Evolutionary conservation across 352 stramenopile species (phyloP), one percentile per base, ranked within the genome.

Genomic region (Pythium aquatile): DNA sequence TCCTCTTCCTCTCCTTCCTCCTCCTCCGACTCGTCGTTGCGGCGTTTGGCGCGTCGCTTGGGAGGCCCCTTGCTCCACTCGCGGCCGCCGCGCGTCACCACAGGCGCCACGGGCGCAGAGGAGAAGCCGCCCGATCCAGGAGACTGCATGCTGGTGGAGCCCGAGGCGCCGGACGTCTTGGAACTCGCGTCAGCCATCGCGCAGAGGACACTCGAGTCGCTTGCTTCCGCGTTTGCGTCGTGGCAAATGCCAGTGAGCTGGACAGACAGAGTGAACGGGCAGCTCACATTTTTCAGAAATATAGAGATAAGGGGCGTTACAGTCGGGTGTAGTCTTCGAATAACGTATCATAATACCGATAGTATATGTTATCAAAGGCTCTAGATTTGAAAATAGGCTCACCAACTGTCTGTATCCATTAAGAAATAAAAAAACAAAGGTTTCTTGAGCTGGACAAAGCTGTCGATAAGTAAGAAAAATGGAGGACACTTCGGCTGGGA

Each of bases 21-120:
- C 16, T 61, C 61, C 1, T 57, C 53, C 8, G 58, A 42, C 48
- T 63, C 54, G 20, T 57, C 67, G 53, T 42, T 55, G 2, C 30
- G 51, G 55, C 49, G 61, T 48, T 72, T 63, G 33, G 57, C 54
- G n/a, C 44, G 44, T 6, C 44, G 62, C 62, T 63, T 49, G 44
- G 61, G 40, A 17, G 46, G n/a, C 17, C 65, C 65, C 63, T 73
- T 74, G 17, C 20, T 55, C 47, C 48, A 64, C 32, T 79, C 67
- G 39, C 32, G 55, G 32, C 49, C 51, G 62, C 74, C 72, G 63
- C 63, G 70, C 61, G 28, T 73, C 39, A 76, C 61, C 4, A 81
- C 75, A 4, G 67, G 61, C 4, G 72, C 75, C 13, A 77, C 79
- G 1, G 66, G 68, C 11, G 73, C 47, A 11, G 78, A 26, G 2